Evolutionary conservation across 139 green algal species (phyloP).

Genomic region (Tetraselmis chui): DNA sequence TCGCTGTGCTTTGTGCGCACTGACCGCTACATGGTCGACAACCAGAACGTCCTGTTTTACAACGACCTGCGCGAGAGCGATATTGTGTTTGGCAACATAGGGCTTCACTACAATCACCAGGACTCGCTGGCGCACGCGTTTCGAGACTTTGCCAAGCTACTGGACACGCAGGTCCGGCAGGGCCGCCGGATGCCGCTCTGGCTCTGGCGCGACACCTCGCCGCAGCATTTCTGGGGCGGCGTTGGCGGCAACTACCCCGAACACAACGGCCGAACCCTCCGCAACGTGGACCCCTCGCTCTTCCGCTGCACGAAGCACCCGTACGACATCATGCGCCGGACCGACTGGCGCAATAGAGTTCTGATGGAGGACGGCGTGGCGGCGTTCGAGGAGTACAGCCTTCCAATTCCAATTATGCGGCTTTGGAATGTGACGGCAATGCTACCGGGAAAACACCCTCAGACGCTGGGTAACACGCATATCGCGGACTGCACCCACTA

Average conservation of each 20-base stretch:
- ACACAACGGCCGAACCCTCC: background rate
- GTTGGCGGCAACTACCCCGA: background rate
- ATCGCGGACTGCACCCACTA: background rate
- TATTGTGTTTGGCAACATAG: background rate
- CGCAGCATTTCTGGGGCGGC: background rate
- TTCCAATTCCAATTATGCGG: background rate
- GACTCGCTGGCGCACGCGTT: background rate
- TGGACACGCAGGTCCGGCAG: background rate
- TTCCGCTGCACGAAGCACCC: background rate
- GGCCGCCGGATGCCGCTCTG: background rate
- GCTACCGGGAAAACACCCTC: background rate
- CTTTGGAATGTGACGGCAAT: background rate
- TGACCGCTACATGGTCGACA: background rate
- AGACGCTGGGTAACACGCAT: background rate
- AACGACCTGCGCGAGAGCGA: background rate
- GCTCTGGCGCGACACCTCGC: background rate
- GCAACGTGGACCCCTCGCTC: background rate
- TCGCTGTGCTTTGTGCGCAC: background rate
- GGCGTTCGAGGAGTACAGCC: background rate
- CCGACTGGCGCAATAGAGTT: background rate
- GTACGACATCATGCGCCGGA: background rate
- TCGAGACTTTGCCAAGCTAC: background rate
- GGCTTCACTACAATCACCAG: background rate
- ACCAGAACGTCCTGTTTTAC: background rate
- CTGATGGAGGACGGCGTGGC: background rate